Base-by-base conservation (phyloP, 1,139 yeast species). In the Candida neerlandica region DNA sequence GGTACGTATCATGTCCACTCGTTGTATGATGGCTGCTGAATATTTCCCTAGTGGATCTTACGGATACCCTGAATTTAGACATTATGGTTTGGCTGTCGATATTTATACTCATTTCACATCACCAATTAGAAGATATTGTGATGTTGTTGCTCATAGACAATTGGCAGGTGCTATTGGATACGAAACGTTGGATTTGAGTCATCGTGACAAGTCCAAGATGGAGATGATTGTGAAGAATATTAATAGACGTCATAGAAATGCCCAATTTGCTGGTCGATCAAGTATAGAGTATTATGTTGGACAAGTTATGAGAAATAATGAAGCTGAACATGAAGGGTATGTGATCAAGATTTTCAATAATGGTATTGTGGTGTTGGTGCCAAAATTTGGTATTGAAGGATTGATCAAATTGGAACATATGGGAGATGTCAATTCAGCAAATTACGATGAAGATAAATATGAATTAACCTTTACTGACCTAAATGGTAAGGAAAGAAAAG, bases 11-110 rank as follows among this genome's bases (percentile, higher is more conserved):
- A 88, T 94, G 96, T 95, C 98, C 5, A 95, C 99, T 0, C 81
- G 99, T 63, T 94, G 99, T 71, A 95, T 95, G 99, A 89, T 91
- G 88, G 97, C 99, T 2, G 99, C 99, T 1, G 98, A 94, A 63
- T 95, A 95, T 66, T 95, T 95, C 75, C 85, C 96, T 6, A 82
- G 97, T 0, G 99, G 99, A n/a, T 83, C 88, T 14, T 89, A 79
- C 61, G 89, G 96, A 6, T 89, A 89, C 62, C 85, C 96, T n/a
- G 99, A 95, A 57, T 95, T 90, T 72, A 84, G 86, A 54, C 99
- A 95, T 76, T 95, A 95, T 69, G 99, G 99, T 65, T 78, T 95
- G 53, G 99, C 99, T 0, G 92, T 94, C 48, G 97, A 91, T 60
- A 95, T 95, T 43, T 95, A 95, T 69, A 95, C 99, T 0, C 99